A percentile compares a stretch with the other conserved stretches of the same genome.
Evolutionary conservation across 1,139 yeast genomes (phyloP).

Genomic region (Saccharomyces uvarum): DNA sequence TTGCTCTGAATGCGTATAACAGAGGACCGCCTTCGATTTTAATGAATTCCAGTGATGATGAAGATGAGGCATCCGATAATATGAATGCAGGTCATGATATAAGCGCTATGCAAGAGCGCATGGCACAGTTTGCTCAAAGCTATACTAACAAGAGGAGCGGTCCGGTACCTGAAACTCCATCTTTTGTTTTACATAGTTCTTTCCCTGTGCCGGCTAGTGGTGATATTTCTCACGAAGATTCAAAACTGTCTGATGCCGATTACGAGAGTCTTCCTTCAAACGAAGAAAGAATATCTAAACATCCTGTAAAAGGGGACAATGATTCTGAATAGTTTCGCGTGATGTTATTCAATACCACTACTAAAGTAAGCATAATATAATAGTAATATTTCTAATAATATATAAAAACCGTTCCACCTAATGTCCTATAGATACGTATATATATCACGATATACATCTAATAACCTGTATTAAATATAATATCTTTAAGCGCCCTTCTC

Average conservation of each 20-base stretch:
- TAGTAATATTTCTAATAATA: not conserved
- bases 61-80: slow-evolving; percentile 11
- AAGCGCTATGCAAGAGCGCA: slow-evolving; percentile 22
- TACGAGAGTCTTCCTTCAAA: not conserved
- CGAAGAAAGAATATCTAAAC: not conserved
- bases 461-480: not conserved
- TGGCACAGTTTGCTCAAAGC: slow-evolving; percentile 25
- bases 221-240: not conserved
- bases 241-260: not conserved
- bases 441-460: not conserved
- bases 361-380: not conserved
- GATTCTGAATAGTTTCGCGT: not conserved
- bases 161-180: not conserved
- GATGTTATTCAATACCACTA: not conserved
- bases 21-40: slow-evolving; percentile 31
- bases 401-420: not conserved
- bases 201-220: not conserved
- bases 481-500: not conserved
- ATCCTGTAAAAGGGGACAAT: not conserved
- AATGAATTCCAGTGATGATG: slow-evolving; percentile 21
- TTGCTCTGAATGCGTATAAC: slow-evolving; percentile 25
- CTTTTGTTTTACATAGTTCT: not conserved
- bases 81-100: slow-evolving; percentile 12
- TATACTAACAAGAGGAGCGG: slow-evolving; percentile 8
- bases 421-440: not conserved